Base-by-base conservation (phyloP, 2,329 filamentous ascomycete genomes). In the Aspergillus calidoustus region DNA sequence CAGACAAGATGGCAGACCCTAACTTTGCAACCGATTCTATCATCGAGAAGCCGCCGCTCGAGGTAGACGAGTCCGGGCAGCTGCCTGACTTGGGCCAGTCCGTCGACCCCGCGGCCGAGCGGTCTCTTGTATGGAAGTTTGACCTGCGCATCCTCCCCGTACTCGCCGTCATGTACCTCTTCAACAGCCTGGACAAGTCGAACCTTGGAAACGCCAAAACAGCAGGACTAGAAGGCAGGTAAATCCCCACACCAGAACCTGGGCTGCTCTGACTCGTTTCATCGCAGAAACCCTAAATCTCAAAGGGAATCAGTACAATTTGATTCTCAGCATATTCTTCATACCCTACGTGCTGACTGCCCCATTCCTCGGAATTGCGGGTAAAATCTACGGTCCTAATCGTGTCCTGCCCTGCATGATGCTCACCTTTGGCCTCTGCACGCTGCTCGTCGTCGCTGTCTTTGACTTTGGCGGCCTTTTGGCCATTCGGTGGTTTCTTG, bases 261-360 rank as follows among this genome's bases (percentile, higher is more conserved):
- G 3, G 31, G 31, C 31, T 34, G 31, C 31, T 8, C 31, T 34
- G 31, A 34, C 31, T 34, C 19, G 1, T 34, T 34, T 8, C 7
- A 13, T 8, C 7, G 31, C 7, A 34, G 31, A 34, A 34, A 34
- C 31, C 55, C 77, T 91, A n/a, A 73, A 84, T 31, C 87, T 92
- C 76, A 82, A 82, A 50, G 73, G 77, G 1, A 83, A 87, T 65
- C 83, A 91, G 71, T 91, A 92, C 77, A 91, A 91, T 71, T 82
- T 87, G 25, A 83, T 91, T 51, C 75, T 92, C 43, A 84, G 82
- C 56, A 87, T 93, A 65, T 93, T 93, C 80, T 93, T 90, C 75
- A 81, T 92, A 7, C 90, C 90, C 0, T 91, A 90, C 71, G 89
- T 91, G 38, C 71, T 92, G 3, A 89, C 87, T 57, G 89, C 88